Conservation (phyloP, 2,329 filamentous ascomycete species). For the Diaporthe sp. region DNA sequence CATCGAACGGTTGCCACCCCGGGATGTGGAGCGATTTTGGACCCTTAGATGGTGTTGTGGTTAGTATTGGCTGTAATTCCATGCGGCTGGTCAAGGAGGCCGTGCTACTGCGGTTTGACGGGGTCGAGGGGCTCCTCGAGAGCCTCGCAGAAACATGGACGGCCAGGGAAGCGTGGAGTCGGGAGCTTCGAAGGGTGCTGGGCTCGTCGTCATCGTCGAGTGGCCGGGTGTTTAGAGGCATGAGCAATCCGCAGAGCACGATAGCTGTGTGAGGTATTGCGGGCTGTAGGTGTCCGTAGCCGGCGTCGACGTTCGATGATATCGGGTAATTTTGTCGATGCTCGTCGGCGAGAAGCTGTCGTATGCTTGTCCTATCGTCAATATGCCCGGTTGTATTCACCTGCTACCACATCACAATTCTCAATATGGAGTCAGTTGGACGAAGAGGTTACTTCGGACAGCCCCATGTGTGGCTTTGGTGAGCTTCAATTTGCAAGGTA, state of each 20-base stretch:
- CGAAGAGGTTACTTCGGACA: constrained; percentile 31
- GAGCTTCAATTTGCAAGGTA: constrained; percentile 64
- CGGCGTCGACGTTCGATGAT: constrained; percentile 49
- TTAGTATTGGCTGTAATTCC: constrained; percentile 54
- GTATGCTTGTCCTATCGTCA: constrained; percentile 41
- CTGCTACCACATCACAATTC: constrained; percentile 46
- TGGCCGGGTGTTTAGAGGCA: constrained; percentile 53
- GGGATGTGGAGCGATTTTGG: constrained; percentile 22
- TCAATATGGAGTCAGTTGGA: neutral
- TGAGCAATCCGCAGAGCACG: constrained; percentile 47
- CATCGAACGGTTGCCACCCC: neutral
- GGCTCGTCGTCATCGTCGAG: constrained; percentile 56
- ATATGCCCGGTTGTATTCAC: constrained; percentile 45
- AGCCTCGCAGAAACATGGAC: constrained; percentile 48
- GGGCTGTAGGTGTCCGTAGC: constrained; percentile 44
- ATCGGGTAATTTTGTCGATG: constrained; percentile 48
- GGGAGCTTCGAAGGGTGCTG: constrained; percentile 49
- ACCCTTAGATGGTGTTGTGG: constrained; percentile 45
- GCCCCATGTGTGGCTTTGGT: constrained; percentile 48
- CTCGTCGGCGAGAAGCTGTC: constrained; percentile 21
- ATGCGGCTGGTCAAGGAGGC: constrained; percentile 51
- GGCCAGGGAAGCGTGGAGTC: constrained; percentile 58
- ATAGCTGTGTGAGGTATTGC: constrained; percentile 46
- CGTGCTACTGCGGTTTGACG: constrained; percentile 44
- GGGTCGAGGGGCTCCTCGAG: constrained; percentile 50